Evolutionary conservation across 495 filamentous ascomycete genomes (phyloP).

Genomic region (Podospora pseudoanserina): DNA sequence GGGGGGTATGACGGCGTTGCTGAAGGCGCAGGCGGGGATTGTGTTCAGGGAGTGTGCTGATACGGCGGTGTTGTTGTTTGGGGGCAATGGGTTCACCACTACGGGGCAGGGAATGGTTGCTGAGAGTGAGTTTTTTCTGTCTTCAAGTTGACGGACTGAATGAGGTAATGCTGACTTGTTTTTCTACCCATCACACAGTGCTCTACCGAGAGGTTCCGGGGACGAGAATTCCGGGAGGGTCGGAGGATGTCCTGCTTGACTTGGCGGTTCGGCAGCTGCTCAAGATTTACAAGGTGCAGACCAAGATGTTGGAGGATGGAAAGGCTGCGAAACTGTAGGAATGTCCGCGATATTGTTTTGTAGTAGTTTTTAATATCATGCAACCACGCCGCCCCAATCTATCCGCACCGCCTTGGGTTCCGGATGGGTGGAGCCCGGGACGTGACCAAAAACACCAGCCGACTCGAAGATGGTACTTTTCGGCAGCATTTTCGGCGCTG

Average conservation of each 20-base stretch:
- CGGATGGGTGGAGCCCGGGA: not conserved
- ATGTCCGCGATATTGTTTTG: not conserved
- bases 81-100: slow-evolving; percentile 67
- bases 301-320: slow-evolving; percentile 51
- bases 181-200: not conserved
- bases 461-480: not conserved
- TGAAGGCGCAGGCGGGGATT: slow-evolving; percentile 67
- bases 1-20: slow-evolving; percentile 65
- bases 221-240: slow-evolving; percentile 63
- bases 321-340: slow-evolving; percentile 12
- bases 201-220: slow-evolving; percentile 63
- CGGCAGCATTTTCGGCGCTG: not conserved
- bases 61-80: slow-evolving; percentile 65
- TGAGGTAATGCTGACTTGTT: not conserved
- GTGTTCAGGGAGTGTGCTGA: slow-evolving; percentile 68
- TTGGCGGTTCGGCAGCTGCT: slow-evolving; percentile 66
- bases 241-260: slow-evolving; percentile 73
- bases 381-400: not conserved
- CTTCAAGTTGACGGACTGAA: too few relatives aligned
- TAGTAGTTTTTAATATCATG: not conserved
- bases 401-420: not conserved
- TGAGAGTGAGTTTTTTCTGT: slow-evolving; percentile 49
- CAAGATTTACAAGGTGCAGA: slow-evolving; percentile 65
- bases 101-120: slow-evolving; percentile 66
- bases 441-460: not conserved